Conservation (phyloP, 768 basidiomycete species). For the Serendipita sp. region DNA sequence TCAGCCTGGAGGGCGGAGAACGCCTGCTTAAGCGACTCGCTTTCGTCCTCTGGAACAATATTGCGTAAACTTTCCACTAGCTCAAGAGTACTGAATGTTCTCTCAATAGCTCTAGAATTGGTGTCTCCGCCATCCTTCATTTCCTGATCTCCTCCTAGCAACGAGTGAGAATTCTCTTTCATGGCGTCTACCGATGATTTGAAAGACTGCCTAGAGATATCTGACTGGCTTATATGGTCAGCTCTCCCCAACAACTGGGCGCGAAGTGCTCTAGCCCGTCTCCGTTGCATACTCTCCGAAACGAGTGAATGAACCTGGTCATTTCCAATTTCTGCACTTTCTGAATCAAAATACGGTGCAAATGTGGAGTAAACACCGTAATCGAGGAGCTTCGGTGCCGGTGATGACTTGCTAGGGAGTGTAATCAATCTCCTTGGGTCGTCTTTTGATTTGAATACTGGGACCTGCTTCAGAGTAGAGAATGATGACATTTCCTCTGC, state of each 20-base stretch:
- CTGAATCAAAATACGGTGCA: slow-evolving; percentile 64
- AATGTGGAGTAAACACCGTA: slow-evolving; percentile 64
- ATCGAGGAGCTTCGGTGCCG: slow-evolving; percentile 37
- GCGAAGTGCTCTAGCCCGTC: slow-evolving; percentile 1
- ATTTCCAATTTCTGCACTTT: slow-evolving; percentile 54
- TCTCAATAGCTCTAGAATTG: slow-evolving; percentile 10
- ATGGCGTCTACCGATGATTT: neutral
- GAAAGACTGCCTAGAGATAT: neutral
- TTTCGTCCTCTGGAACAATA: slow-evolving; percentile 38
- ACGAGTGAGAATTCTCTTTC: neutral
- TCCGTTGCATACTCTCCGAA: neutral
- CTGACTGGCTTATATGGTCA: neutral
- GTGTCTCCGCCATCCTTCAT: neutral
- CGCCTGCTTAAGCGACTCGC: slow-evolving; percentile 39
- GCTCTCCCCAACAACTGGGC: neutral
- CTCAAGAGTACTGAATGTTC: slow-evolving; percentile 11
- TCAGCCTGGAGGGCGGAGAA: slow-evolving; percentile 50
- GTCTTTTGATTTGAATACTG: slow-evolving; percentile 20
- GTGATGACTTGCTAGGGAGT: neutral
- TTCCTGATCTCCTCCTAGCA: slow-evolving; percentile 9
- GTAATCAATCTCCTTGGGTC: neutral
- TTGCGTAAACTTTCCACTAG: slow-evolving; percentile 21
- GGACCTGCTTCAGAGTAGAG: slow-evolving; percentile 32
- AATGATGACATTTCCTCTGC: slow-evolving; percentile 14
- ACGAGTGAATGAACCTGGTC: slow-evolving; percentile 10